Evolutionary conservation across 2,329 filamentous ascomycete species (phyloP).

Genomic region (Pseudocercospora vitis): DNA sequence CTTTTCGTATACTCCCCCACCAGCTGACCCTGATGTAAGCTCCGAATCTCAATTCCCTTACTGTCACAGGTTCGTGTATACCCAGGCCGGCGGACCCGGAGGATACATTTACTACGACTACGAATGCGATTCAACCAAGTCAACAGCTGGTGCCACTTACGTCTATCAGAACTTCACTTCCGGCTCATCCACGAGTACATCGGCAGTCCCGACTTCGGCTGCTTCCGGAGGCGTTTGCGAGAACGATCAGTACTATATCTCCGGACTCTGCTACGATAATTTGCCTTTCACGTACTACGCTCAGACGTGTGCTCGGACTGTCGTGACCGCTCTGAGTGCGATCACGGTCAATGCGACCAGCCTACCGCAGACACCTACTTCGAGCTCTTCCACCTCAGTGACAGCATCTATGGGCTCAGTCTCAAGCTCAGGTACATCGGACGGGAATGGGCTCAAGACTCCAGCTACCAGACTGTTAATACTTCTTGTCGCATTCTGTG

Average conservation of each 20-base stretch:
- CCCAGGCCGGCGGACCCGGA: neutral
- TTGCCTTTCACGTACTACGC: neutral
- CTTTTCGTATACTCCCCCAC: no score
- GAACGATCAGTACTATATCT: neutral
- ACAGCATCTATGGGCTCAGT: no score
- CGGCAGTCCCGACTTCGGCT: neutral
- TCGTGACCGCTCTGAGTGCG: neutral
- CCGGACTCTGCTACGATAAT: neutral
- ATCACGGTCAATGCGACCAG: neutral
- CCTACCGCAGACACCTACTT: neutral
- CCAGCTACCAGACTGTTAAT: no score
- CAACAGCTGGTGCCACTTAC: neutral
- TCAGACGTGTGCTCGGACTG: neutral
- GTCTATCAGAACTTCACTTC: neutral
- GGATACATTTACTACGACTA: neutral
- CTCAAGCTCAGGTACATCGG: no score
- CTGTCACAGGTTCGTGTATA: neutral
- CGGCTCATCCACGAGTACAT: neutral
- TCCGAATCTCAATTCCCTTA: neutral
- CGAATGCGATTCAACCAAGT: neutral
- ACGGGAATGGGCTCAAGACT: no score
- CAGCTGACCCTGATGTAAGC: no score
- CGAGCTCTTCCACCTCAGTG: no score
- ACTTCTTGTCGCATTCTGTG: no score
- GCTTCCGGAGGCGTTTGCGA: neutral